A percentile compares a stretch with the other conserved stretches of the same genome.
phyloP scores from a whole-genome alignment of 2,329 filamentous ascomycete species.

The Neodidymelliopsis sp. region DNA sequence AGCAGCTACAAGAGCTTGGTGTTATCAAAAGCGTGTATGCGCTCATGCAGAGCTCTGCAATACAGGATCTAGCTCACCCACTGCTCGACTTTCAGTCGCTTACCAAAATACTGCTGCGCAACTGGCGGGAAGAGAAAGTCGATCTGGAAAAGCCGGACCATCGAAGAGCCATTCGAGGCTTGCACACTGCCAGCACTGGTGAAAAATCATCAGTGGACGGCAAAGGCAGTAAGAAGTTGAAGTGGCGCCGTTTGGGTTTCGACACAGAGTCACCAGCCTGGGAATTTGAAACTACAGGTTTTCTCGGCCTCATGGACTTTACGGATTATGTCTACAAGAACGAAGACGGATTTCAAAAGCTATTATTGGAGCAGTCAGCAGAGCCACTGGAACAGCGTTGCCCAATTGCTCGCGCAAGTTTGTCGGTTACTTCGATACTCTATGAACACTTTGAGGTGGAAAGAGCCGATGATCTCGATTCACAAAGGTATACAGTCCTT shows the following conservation, averaged over 20 bases:
- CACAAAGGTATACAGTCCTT: conserved; percentile 75
- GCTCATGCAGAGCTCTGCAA: conserved; percentile 91
- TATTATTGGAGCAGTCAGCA: conserved; percentile 85
- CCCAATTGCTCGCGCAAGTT: conserved; percentile 84
- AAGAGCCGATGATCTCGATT: conserved; percentile 79
- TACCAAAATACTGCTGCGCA: conserved; percentile 84
- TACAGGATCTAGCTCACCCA: conserved; percentile 89
- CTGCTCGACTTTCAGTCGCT: conserved; percentile 91
- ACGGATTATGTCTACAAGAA: conserved; percentile 92
- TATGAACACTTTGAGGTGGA: conserved; percentile 98
- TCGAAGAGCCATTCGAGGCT: conserved; percentile 80
- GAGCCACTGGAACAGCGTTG: conserved; percentile 76
- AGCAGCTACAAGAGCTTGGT: conserved; percentile 88
- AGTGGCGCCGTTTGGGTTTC: conserved; percentile 93
- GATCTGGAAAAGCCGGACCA: conserved; percentile 90
- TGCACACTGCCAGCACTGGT: conserved; percentile 83
- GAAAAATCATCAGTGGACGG: conserved; percentile 57
- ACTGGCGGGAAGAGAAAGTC: conserved; percentile 86
- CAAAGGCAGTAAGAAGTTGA: conserved; percentile 73
- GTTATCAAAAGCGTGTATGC: conserved; percentile 89
- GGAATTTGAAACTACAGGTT: conserved; percentile 87
- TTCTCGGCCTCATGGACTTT: conserved; percentile 96
- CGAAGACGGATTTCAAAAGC: conserved; percentile 90
- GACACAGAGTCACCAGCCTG: conserved; percentile 84
- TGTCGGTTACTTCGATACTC: conserved; percentile 85